Base-by-base conservation (phyloP, 129 eudicot genomes). In the Oenanthe sinensis region DNA sequence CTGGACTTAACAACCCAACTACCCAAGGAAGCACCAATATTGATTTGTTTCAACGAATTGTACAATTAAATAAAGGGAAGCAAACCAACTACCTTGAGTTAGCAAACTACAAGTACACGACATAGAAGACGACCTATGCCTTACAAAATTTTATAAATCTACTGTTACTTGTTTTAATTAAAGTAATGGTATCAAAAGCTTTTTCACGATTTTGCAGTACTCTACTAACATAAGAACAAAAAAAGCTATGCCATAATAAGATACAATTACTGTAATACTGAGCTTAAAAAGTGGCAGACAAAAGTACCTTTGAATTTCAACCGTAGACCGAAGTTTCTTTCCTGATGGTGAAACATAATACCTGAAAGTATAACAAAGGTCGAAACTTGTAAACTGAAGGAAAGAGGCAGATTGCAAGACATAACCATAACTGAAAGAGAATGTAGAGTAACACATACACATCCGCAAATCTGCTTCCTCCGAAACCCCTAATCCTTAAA, bases 401-500 rank as follows among this genome's bases (percentile, higher is more conserved):
- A 15, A 42, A 15, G 22, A 28, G 24, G 37, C 50, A 78, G 22
- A 17, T 8, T 49, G n/a, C 49, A 37, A 3, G 68, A 72, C 39
- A 46, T 19, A 73, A 79, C 36, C 39, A n/a, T 12, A 45, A 45
- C 26, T 74, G 33, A n/a, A 73, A 44, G 5, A 44, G 11, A 46
- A 6, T 6, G 47, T 22, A 58, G 30, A 50, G 26, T 55, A 68
- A 82, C 55, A 79, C 95, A 2, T 92, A 95, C 99, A 92, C 92
- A 65, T 95, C 99, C 24, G 97, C 99, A 72, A 92, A 95, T 77
- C 85, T 92, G 60, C 88, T 78, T 86, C 97, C 62, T 71, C 97
- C 99, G 83, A 88, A 89, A 37, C 86, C 88, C 87, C 99, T 86
- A 36, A 95, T 88, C 81, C 95, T 87, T 75, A 95, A 62, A 74